A percentile compares a stretch with the other conserved stretches of the same genome.
Evolutionary conservation across 768 basidiomycete genomes (phyloP).

Genomic region (Pleurotus tuoliensis): DNA sequence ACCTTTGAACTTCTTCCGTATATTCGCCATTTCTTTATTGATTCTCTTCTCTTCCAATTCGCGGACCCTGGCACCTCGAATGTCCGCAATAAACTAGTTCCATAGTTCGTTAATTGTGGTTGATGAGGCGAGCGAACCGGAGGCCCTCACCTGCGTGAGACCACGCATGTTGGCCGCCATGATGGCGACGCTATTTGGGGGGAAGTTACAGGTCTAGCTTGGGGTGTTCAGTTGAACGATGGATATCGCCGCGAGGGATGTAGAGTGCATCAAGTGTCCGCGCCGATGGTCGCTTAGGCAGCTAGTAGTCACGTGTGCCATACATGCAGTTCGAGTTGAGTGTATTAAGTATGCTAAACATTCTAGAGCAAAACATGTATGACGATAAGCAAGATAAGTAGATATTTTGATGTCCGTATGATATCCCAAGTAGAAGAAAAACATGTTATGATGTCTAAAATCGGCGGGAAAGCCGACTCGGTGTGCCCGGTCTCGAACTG

Average conservation of each 20-base stretch:
- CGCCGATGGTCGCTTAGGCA: no score
- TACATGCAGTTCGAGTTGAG: no score
- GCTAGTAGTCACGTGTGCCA: no score
- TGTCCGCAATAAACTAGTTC: conserved; percentile 93
- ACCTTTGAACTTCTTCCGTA: conserved; percentile 99
- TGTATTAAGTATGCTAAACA: no score
- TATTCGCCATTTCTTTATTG: conserved; percentile 99
- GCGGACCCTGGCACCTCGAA: conserved; percentile 92
- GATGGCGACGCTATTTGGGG: conserved; percentile 10
- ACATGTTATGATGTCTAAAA: conserved; percentile 17
- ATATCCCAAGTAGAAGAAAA: no score
- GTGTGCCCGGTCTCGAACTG: conserved; percentile 61
- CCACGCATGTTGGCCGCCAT: conserved; percentile 95
- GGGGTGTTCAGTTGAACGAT: no score
- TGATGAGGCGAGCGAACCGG: neutral
- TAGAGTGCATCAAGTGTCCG: no score
- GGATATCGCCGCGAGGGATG: no score
- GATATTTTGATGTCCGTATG: no score
- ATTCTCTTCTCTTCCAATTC: conserved; percentile 98
- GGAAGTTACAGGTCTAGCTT: no score
- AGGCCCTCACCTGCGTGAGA: conserved; percentile 74
- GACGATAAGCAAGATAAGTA: no score
- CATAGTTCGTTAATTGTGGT: conserved; percentile 11
- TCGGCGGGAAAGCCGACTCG: conserved; percentile 47
- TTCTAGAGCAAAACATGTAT: no score